Base-by-base conservation (phyloP, 2,329 filamentous ascomycete species). In the Colletotrichum sp. region DNA sequence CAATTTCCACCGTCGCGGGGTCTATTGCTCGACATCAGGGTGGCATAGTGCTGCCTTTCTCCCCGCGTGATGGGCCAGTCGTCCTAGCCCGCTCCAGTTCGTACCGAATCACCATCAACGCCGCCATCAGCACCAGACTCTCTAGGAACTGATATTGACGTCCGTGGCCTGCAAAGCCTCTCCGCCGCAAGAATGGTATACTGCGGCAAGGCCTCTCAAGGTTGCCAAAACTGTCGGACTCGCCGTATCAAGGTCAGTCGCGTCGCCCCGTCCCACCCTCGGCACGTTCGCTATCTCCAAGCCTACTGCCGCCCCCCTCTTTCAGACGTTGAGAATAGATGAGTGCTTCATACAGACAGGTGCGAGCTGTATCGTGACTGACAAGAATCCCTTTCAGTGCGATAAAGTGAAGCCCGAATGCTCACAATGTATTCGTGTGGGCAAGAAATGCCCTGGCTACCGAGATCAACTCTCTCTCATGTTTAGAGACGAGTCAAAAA, bases 401-500 rank as follows among this genome's bases (percentile, higher is more conserved):
- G 92, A 93, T 82, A 92, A 91, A 81, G 86, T 88, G 63, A 87
- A 86, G 55, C 92, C 92, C 7, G 87, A 90, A 79, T 93, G 92
- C 80, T 90, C 90, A 28, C 92, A 93, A 86, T 93, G 92, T 80
- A 85, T 89, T 60, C 90, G 91, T 55, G 88, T 91, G 62, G 88
- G 88, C 80, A 91, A 91, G 82, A 88, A 86, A 79, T 93, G 92
- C 79, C 90, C 91, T 24, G 92, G 92, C 8, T 93, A 93, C 79
- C 88, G 92, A 78, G 91, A 93, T 78, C 90, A 92, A 81, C 84
- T 93, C 39, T 91, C 91, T 36, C 85, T 93, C 73, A 90, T 93
- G 88, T 93, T 93, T 81, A 90, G 92, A 49, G 91, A 93, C 84
- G 91, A 93, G 83, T 93, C 90, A 79, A 89, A 86, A 79, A 90